Base-by-base conservation (phyloP, 1,284 basidiomycete species). In the Leccinum pseudoinsigne region DNA sequence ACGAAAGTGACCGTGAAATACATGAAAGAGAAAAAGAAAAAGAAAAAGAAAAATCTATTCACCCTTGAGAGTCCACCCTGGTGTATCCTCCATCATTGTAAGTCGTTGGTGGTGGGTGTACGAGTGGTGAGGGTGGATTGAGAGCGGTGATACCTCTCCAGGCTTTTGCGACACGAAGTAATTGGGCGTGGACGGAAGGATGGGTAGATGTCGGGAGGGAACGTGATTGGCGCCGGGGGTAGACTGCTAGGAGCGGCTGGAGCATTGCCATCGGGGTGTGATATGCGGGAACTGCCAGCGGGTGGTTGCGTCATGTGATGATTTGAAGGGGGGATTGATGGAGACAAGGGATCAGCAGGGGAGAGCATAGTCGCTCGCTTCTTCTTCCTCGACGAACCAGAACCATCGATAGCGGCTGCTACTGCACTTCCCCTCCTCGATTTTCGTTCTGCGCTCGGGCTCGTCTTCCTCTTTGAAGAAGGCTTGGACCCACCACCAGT, bases 121-220 rank as follows among this genome's bases (percentile, higher is more conserved):
- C 28, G 31, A 70, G 60, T 9, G 72, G 64, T 9, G 66, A 71
- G 3, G 75, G 69, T 26, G 77, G 68, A n/a, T 77, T 71, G 64
- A 90, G 77, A 4, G 89, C 87, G n/a, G 85, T 84, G 26, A 90
- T 76, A 1, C 89, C 89, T 8, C 89, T 78, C 89, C 89, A 91
- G 36, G 82, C 77, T 40, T 82, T 80, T 10, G 89, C 87, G n/a
- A 86, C 82, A 16, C 78, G 75, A n/a, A 81, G 80, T 1, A 91
- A 79, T 45, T 80, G 81, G n/a, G 80, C 76, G n/a, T 86, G 79
- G 0, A 83, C 83, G 26, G 82, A 77, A 31, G 80, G 76, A 60
- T 82, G 83, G 68, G 26, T 75, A 75, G 12, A 64, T 61, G 42
- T 74, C 75, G 14, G 70, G 61, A 28, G 75, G 80, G 53, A 90